These are phyloP conservation scores for Neoscytalidium dimidiatum DNA, from an alignment of 2,329 filamentous ascomycete genomes.

Conservation along the genomic window DNA sequence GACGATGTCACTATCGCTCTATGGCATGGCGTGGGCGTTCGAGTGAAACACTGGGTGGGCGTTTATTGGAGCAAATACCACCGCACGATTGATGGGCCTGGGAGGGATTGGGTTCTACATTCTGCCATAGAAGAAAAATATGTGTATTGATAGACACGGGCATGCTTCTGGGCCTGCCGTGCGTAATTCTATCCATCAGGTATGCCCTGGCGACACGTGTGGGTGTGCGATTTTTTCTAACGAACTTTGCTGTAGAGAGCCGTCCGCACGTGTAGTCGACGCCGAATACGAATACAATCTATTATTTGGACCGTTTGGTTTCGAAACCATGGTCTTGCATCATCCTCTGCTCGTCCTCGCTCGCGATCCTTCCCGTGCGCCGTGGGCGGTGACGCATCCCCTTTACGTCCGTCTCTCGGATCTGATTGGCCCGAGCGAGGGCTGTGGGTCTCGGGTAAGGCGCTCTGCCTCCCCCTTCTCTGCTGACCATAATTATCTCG, in stretches of 20 bases:
- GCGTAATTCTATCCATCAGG: not conserved
- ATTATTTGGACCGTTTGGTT: not conserved
- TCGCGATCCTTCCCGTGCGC: not conserved
- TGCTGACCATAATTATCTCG: not conserved
- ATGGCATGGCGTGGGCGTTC: constrained; percentile 13
- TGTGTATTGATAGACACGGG: not conserved
- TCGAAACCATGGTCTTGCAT: not conserved
- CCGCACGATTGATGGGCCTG: not conserved
- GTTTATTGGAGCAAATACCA: constrained; percentile 9
- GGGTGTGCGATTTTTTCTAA: not conserved
- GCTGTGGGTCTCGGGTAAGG: constrained; percentile 1
- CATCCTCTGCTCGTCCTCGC: not conserved
- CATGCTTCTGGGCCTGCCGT: not conserved
- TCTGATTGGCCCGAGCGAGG: not conserved
- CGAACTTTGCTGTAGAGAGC: not conserved
- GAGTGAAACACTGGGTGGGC: constrained; percentile 5
- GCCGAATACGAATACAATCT: too few relatives aligned
- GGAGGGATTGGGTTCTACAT: not conserved
- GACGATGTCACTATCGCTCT: not conserved
- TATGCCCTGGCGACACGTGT: not conserved
- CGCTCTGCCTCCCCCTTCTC: not conserved
- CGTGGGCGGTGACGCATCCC: not conserved
- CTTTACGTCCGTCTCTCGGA: not conserved
- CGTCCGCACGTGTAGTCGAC: not conserved
- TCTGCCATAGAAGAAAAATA: not conserved